phyloP scores from a whole-genome alignment of 2,329 filamentous ascomycete genomes.

The Colletotrichum viniferum region DNA sequence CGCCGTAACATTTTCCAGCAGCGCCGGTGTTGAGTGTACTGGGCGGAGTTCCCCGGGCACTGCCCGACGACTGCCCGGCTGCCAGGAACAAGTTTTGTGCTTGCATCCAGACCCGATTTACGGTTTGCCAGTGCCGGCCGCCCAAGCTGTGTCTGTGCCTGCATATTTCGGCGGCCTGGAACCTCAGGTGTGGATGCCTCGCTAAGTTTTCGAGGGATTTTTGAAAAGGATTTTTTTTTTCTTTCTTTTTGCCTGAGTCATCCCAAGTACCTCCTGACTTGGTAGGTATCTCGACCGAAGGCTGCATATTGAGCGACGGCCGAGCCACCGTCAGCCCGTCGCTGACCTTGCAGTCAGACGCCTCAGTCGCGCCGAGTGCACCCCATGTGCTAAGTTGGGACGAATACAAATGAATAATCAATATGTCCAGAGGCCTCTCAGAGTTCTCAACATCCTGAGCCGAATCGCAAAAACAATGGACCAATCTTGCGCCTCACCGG shows the following conservation, averaged over 20 bases:
- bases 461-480: background rate
- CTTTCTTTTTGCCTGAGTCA: background rate
- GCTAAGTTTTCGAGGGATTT: background rate
- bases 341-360: background rate
- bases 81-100: constrained; percentile 11
- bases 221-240: background rate
- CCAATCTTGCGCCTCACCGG: background rate
- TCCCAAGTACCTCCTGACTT: background rate
- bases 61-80: background rate
- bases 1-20: background rate
- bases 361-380: background rate
- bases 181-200: background rate
- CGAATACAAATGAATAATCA: background rate
- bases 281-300: background rate
- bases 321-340: background rate
- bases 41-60: background rate
- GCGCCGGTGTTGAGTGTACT: background rate
- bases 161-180: background rate
- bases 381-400: background rate
- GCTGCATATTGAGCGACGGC: background rate
- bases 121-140: background rate
- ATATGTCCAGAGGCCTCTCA: background rate
- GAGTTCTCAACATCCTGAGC: background rate
- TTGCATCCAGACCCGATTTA: background rate
- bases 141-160: background rate